Evolutionary conservation across 1,284 basidiomycete genomes (phyloP).

Genomic region (Retiboletus flavoniger): DNA sequence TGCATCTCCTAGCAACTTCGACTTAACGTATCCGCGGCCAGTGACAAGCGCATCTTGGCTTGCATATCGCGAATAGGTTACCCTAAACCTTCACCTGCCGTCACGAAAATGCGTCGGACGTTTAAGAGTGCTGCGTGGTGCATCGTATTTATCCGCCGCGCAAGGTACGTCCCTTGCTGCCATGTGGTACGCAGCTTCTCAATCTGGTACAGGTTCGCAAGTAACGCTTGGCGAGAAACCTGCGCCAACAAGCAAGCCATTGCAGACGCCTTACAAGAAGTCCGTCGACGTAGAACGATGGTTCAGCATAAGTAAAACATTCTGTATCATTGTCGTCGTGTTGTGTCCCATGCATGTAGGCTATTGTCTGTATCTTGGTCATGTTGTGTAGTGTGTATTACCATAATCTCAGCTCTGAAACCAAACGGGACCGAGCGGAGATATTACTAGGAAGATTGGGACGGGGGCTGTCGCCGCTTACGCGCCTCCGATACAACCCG

Average conservation of each 20-base stretch:
- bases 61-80: conserved; percentile 78
- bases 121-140: conserved; percentile 61
- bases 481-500: conserved; percentile 49
- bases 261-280: conserved; percentile 65
- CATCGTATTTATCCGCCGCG: conserved; percentile 65
- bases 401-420: conserved; percentile 10
- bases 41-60: conserved; percentile 76
- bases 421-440: not conserved
- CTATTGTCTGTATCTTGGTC: conserved; percentile 26
- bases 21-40: conserved; percentile 32
- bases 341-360: conserved; percentile 3
- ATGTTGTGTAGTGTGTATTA: conserved; percentile 25
- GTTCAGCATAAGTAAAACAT: conserved; percentile 14
- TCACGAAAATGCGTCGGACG: conserved; percentile 41
- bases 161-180: conserved; percentile 51
- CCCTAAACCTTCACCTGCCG: conserved; percentile 36
- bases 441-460: conserved; percentile 15
- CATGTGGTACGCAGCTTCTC: conserved; percentile 6
- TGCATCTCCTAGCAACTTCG: not conserved
- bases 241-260: conserved; percentile 59
- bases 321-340: conserved; percentile 1
- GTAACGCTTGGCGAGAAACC: conserved; percentile 61
- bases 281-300: conserved; percentile 51
- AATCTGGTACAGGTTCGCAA: conserved; percentile 48
- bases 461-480: conserved; percentile 28